Evolutionary conservation across 768 basidiomycete species (phyloP).

Genomic region (Russula foetens): DNA sequence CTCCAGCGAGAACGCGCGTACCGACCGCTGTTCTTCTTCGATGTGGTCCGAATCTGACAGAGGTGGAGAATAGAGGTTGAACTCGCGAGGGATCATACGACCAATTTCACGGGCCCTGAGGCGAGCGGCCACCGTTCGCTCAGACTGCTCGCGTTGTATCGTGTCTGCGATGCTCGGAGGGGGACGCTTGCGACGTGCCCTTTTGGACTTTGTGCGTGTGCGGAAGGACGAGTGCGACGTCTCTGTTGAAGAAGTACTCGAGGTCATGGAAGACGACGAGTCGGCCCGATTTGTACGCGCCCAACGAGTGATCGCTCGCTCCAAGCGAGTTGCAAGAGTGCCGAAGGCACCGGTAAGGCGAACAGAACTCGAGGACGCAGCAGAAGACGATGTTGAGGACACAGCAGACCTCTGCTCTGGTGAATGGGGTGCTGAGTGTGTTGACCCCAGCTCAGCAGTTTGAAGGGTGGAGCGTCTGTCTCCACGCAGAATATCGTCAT

Average conservation of each 20-base stretch:
- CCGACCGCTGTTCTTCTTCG: constrained; percentile 7
- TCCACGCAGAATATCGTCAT: constrained; percentile 63
- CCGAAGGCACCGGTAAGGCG: constrained; percentile 27
- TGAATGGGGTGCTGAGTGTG: no score
- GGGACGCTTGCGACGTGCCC: constrained; percentile 37
- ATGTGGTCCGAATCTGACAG: constrained; percentile 15
- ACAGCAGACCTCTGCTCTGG: constrained; percentile 23
- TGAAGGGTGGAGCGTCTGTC: constrained; percentile 31
- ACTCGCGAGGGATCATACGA: constrained; percentile 52
- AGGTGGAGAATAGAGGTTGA: constrained; percentile 56
- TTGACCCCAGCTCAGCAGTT: no score
- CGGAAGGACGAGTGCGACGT: constrained; percentile 34
- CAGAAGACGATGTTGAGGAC: constrained; percentile 28
- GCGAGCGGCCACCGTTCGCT: constrained; percentile 51
- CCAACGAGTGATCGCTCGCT: constrained; percentile 67
- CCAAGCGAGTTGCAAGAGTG: constrained; percentile 47
- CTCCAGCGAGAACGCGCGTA: constrained; percentile 20
- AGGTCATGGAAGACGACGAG: constrained; percentile 35
- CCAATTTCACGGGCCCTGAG: constrained; percentile 57
- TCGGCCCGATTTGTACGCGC: constrained; percentile 40
- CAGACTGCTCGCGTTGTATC: constrained; percentile 42
- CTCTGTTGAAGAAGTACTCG: constrained; percentile 32
- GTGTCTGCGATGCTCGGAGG: constrained; percentile 43
- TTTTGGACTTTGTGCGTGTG: constrained; percentile 30
- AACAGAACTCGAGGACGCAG: constrained; percentile 32